A percentile compares a stretch with the other conserved stretches of the same genome.
Conservation (phyloP, 306 rosid species). For the Fragaria nilgerrensis region DNA sequence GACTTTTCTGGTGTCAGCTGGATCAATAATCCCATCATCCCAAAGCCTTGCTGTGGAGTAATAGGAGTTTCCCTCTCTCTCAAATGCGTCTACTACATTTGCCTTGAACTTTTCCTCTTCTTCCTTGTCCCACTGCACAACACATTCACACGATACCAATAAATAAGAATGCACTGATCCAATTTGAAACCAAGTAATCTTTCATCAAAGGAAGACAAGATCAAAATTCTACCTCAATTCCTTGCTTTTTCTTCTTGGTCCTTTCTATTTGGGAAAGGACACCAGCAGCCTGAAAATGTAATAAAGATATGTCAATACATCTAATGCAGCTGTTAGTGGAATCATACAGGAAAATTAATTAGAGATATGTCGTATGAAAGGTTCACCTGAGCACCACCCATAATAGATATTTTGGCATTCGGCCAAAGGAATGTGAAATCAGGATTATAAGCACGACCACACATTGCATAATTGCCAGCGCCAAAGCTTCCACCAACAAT, state of each 20-base stretch:
- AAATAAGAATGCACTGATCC: constrained; percentile 18
- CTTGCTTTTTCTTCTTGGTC: constrained; percentile 84
- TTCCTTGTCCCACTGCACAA: constrained; percentile 73
- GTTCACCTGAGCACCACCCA: constrained; percentile 97
- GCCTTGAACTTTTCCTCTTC: constrained; percentile 83
- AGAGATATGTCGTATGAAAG: background rate
- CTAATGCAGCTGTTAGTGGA: constrained; percentile 8
- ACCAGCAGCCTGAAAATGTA: constrained; percentile 76
- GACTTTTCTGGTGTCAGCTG: constrained; percentile 86
- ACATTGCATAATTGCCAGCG: constrained; percentile 99
- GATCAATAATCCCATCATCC: constrained; percentile 97
- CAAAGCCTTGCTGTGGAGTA: constrained; percentile 93
- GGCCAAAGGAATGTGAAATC: constrained; percentile 96
- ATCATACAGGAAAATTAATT: background rate
- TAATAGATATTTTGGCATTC: constrained; percentile 88
- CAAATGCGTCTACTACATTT: constrained; percentile 75
- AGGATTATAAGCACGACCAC: constrained; percentile 98
- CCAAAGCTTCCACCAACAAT: constrained; percentile 96
- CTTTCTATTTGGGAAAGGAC: constrained; percentile 89
- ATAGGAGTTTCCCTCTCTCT: constrained; percentile 82
- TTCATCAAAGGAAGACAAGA: background rate
- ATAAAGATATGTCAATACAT: constrained; percentile 18
- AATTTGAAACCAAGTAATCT: background rate
- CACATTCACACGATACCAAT: background rate
- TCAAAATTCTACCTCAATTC: constrained; percentile 60